Base-by-base conservation (phyloP, 768 basidiomycete species). In the Trichaptum fuscoviolaceum region DNA sequence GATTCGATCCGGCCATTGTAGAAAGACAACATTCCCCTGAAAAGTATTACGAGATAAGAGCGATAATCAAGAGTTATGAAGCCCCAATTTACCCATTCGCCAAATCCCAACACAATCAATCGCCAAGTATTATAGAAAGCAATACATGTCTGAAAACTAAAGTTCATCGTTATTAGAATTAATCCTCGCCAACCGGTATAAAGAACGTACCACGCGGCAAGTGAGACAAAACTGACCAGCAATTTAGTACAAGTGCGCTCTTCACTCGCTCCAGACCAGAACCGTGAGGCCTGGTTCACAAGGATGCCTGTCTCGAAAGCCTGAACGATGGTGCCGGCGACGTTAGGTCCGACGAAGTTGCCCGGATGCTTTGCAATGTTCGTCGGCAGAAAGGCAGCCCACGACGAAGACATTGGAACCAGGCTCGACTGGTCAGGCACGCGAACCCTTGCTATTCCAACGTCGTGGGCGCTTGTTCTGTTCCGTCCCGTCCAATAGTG, bases 271-370 rank as follows among this genome's bases (percentile, higher is more conserved):
- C 71, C 68, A 26, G 64, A 63, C 63, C 72, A 68, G 63, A 75
- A 75, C 17, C 72, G 71, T 36, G 68, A 52, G 5, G 71, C 69
- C 61, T 69, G 71, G 8, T 68, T 70, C 67, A 74, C 35, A 61
- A 75, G 62, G 42, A 74, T 60, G 10, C 74, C 74, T 34, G 70
- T 71, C 58, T 73, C 69, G 26, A 74, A 7, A 20, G 68, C 71
- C 64, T 74, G 67, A 27, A 74, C 65, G 42, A 71, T 63, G 62
- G 69, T 25, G 1, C 64, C 64, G 1, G 71, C 69, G 17, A 71
- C 66, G 24, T 60, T 58, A 4, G 74, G 70, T 1, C 71, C 74
- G 17, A 75, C 66, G 58, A 73, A 75, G n/a, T 52, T n/a, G 62
- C 9, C 68, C 1, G 69, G 71, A 60, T 71, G 71, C 5, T 65